Evolutionary conservation across 768 basidiomycete genomes (phyloP).

Genomic region (Tricholoma matsutake): DNA sequence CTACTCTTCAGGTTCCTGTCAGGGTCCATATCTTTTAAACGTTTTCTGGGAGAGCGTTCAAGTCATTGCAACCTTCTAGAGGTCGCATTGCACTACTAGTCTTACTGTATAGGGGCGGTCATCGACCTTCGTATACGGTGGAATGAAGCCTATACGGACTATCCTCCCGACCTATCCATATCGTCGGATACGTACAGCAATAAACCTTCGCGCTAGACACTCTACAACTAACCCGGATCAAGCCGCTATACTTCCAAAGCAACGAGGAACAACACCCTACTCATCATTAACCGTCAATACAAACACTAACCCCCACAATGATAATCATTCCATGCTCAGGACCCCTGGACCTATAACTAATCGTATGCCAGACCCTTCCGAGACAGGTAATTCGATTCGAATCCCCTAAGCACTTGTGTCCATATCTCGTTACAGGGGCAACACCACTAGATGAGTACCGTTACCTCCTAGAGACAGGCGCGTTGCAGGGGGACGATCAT

Average conservation of each 20-base stretch:
- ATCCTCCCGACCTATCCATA: conserved; percentile 14
- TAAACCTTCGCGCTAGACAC: conserved; percentile 10
- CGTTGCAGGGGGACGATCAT: conserved; percentile 73
- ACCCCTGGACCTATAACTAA: conserved; percentile 3
- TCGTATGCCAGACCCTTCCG: neutral
- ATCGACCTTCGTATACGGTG: neutral
- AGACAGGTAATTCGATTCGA: conserved; percentile 4
- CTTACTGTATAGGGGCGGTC: neutral
- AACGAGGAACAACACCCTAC: conserved; percentile 27
- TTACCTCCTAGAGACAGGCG: conserved; percentile 40
- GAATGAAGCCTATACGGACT: conserved; percentile 32
- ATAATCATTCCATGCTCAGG: conserved; percentile 22
- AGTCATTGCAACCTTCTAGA: neutral
- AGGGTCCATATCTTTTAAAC: neutral
- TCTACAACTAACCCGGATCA: conserved; percentile 11
- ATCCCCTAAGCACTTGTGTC: neutral
- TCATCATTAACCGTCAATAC: conserved; percentile 35
- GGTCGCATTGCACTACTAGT: neutral
- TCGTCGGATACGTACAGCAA: conserved; percentile 17
- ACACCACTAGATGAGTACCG: conserved; percentile 46
- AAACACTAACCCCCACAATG: conserved; percentile 20
- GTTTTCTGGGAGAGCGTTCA: neutral
- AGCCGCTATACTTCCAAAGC: conserved; percentile 10
- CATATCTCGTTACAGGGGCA: conserved; percentile 3
- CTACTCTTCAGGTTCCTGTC: neutral